Conservation (phyloP, 106 monocot genomes). For the Ottelia alismoides region DNA sequence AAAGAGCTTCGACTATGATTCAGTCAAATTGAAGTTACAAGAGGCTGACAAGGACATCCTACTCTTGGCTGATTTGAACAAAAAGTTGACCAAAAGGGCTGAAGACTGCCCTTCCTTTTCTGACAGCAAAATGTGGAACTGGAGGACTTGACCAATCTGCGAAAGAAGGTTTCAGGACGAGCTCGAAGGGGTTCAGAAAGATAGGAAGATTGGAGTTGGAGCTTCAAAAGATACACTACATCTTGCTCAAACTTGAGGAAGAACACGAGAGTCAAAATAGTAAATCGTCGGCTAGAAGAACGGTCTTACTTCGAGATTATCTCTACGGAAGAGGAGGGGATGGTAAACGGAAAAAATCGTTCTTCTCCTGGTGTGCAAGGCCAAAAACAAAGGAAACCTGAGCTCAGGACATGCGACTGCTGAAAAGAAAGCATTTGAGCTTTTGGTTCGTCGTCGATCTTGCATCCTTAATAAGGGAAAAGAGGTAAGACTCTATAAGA, state of each 20-base stretch:
- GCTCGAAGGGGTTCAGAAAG: conserved; percentile 42
- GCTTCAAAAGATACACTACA: conserved; percentile 60
- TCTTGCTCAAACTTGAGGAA: conserved; percentile 62
- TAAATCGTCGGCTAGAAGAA: conserved; percentile 17
- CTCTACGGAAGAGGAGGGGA: conserved; percentile 56
- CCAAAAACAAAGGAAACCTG: too few relatives aligned
- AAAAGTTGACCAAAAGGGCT: conserved; percentile 33
- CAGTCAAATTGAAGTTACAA: conserved; percentile 31
- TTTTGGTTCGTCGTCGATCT: too few relatives aligned
- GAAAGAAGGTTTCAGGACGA: conserved; percentile 32
- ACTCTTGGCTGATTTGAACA: conserved; percentile 33
- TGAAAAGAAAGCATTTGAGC: too few relatives aligned
- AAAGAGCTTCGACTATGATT: conserved; percentile 22
- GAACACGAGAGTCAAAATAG: conserved; percentile 21
- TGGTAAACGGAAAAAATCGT: too few relatives aligned
- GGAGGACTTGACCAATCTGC: conserved; percentile 9
- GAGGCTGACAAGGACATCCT: conserved; percentile 45
- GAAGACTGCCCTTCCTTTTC: conserved; percentile 14
- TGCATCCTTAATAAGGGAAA: too few relatives aligned
- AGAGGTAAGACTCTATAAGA: too few relatives aligned
- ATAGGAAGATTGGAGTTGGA: conserved; percentile 76
- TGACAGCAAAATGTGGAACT: conserved; percentile 4
- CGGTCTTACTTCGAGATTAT: conserved; percentile 42
- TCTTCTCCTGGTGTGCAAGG: too few relatives aligned
- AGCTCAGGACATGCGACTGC: too few relatives aligned